Percentiles rank a stretch among this genome's conserved stretches.
Conservation (phyloP, 257 asterid genomes). For the Scutellaria baicalensis region DNA sequence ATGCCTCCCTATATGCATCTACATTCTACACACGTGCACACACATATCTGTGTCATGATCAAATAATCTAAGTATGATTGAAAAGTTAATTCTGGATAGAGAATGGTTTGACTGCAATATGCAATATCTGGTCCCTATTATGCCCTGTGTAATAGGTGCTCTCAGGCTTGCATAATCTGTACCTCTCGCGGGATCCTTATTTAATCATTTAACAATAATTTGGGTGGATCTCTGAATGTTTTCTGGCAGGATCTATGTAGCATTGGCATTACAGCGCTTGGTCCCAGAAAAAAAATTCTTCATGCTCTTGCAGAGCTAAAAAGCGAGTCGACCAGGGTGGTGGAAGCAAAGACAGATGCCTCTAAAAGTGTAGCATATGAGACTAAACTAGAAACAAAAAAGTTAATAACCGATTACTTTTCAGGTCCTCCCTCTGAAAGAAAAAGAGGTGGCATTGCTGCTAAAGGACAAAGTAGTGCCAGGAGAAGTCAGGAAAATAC, state of each 20-base stretch:
- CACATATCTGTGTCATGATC: background rate
- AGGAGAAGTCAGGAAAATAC: slow-evolving; percentile 24
- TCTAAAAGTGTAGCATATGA: slow-evolving; percentile 30
- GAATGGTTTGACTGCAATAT: background rate
- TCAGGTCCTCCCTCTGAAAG: slow-evolving; percentile 37
- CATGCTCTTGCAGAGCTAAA: slow-evolving; percentile 54
- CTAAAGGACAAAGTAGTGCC: slow-evolving; percentile 23
- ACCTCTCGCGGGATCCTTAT: background rate
- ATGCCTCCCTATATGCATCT: background rate
- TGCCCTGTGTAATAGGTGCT: background rate
- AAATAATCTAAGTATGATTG: background rate
- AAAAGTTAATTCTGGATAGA: background rate
- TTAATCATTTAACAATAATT: background rate
- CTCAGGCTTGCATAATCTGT: background rate
- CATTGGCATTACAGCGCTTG: slow-evolving; percentile 82
- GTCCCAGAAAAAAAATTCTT: slow-evolving; percentile 84
- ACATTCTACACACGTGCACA: background rate
- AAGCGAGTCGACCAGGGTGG: slow-evolving; percentile 21
- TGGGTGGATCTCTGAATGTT: slow-evolving; percentile 9
- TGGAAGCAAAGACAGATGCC: slow-evolving; percentile 33
- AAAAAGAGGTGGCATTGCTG: slow-evolving; percentile 22
- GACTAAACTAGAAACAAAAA: slow-evolving; percentile 39
- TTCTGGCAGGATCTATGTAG: slow-evolving; percentile 58
- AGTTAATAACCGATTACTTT: slow-evolving; percentile 84
- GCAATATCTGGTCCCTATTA: background rate